Conservation (phyloP, 441 rosid species). For the Adansonia gregorii region DNA sequence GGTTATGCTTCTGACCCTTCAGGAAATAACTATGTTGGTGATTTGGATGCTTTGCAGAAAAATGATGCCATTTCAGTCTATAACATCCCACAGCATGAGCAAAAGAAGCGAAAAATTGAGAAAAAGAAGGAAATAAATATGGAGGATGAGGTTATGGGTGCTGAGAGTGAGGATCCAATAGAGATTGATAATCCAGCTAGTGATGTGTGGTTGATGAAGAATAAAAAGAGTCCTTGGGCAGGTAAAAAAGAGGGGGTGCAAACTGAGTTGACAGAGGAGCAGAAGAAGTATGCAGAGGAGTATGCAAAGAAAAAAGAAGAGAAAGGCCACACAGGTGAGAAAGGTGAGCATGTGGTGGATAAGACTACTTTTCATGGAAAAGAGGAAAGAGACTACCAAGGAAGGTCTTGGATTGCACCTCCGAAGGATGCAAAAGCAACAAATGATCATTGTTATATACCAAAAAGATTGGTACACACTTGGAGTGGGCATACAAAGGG, state of each 20-base stretch:
- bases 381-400: slow-evolving; percentile 96
- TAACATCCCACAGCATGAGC: slow-evolving; percentile 79
- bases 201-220: slow-evolving; percentile 77
- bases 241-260: slow-evolving; percentile 91
- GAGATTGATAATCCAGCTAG: slow-evolving; percentile 81
- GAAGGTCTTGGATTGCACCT: slow-evolving; percentile 94
- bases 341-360: slow-evolving; percentile 78
- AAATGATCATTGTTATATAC: slow-evolving; percentile 94
- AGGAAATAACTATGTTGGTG: slow-evolving; percentile 78
- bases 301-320: slow-evolving; percentile 93
- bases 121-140: slow-evolving; percentile 49
- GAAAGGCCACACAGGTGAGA: slow-evolving; percentile 64
- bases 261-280: slow-evolving; percentile 88
- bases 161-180: slow-evolving; percentile 36
- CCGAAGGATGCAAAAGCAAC: slow-evolving; percentile 95
- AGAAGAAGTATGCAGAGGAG: slow-evolving; percentile 96
- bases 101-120: slow-evolving; percentile 77
- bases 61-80: slow-evolving; percentile 84
- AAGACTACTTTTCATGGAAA: slow-evolving; percentile 97
- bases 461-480: slow-evolving; percentile 89
- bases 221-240: slow-evolving; percentile 93
- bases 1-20: slow-evolving; percentile 96
- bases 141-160: slow-evolving; percentile 31
- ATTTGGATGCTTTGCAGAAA: slow-evolving; percentile 62
- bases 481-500: slow-evolving; percentile 99